phyloP scores from a whole-genome alignment of 305 asterid species.

The Plantago rigida region DNA sequence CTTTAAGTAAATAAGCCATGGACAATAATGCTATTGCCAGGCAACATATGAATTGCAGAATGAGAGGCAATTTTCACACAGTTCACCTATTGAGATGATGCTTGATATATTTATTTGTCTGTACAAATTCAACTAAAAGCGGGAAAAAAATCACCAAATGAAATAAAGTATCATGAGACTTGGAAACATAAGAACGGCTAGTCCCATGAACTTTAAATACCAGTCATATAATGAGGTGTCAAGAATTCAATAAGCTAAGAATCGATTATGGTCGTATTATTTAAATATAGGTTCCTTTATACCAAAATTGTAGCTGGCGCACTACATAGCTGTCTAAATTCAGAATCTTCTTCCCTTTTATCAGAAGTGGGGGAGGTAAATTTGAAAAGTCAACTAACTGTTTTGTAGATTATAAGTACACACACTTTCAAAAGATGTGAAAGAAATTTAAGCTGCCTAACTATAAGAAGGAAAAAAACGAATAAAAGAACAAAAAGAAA shows the following conservation, averaged over 20 bases:
- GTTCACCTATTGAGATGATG: conserved; percentile 15
- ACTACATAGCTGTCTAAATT: conserved; percentile 1
- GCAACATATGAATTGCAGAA: conserved; percentile 2
- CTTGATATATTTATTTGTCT: background rate
- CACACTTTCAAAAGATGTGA: conserved; percentile 15
- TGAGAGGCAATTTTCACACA: conserved; percentile 4
- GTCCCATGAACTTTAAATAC: conserved; percentile 9
- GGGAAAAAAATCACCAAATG: background rate
- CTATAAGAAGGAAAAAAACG: background rate
- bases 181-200: background rate
- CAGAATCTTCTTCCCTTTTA: conserved; percentile 14
- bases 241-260: too few relatives aligned
- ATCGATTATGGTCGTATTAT: background rate
- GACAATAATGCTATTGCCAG: conserved; percentile 6
- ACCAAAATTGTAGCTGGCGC: background rate
- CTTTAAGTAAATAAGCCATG: conserved; percentile 13
- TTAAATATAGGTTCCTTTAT: background rate
- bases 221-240: too few relatives aligned
- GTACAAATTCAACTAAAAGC: background rate
- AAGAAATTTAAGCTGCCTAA: background rate
- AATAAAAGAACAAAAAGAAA: too few relatives aligned
- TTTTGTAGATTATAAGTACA: background rate
- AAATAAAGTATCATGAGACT: background rate
- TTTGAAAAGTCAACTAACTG: background rate
- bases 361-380: conserved; percentile 1